Conservation (phyloP, 352 stramenopile genomes). For the Phytophthora ohioensis region DNA sequence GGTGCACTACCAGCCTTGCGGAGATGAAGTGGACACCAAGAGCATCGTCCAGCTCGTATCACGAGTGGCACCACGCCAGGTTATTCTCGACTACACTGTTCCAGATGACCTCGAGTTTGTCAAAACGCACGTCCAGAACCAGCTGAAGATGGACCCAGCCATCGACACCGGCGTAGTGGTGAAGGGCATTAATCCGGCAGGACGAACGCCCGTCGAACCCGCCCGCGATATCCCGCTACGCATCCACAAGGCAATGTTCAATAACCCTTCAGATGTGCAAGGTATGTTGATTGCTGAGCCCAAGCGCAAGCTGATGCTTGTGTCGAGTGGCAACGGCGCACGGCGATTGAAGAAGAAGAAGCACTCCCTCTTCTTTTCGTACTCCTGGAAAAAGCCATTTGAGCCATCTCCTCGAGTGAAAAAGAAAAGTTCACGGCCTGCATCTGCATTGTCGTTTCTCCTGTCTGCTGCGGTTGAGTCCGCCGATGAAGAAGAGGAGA, state of each 20-base stretch:
- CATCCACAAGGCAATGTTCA: conserved; percentile 90
- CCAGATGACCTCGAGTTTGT: conserved; percentile 74
- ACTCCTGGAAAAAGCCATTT: conserved; percentile 84
- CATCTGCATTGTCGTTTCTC: conserved; percentile 83
- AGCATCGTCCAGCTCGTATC: conserved; percentile 83
- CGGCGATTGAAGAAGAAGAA: conserved; percentile 89
- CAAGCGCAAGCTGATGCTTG: conserved; percentile 84
- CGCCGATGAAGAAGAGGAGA: conserved; percentile 77
- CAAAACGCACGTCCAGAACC: conserved; percentile 62
- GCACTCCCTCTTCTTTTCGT: conserved; percentile 80
- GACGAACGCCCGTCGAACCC: conserved; percentile 50
- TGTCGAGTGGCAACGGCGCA: conserved; percentile 69
- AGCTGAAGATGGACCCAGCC: conserved; percentile 55
- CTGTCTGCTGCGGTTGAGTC: conserved; percentile 77
- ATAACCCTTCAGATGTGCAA: conserved; percentile 77
- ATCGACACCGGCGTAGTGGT: conserved; percentile 29
- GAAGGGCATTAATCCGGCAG: conserved; percentile 43
- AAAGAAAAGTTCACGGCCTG: conserved; percentile 74
- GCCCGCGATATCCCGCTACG: conserved; percentile 69
- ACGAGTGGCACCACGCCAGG: conserved; percentile 62
- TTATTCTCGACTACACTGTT: conserved; percentile 71
- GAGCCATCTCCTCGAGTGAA: conserved; percentile 70
- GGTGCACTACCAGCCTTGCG: conserved; percentile 86
- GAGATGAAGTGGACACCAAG: conserved; percentile 87
- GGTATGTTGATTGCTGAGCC: conserved; percentile 80